Evolutionary conservation across 2,329 filamentous ascomycete species (phyloP).

Genomic region (Penicillium sp.): DNA sequence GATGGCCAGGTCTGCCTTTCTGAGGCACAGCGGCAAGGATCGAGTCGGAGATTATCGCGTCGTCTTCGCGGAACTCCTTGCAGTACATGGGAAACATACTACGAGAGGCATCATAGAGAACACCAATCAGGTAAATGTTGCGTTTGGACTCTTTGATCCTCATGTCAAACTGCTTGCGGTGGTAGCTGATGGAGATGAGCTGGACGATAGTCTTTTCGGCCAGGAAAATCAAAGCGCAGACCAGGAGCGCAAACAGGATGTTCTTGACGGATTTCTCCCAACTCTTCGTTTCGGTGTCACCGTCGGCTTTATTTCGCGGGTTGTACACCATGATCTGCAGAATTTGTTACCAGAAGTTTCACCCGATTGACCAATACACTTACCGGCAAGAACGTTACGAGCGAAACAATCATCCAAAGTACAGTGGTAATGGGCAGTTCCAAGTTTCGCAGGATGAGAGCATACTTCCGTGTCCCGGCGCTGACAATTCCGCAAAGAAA

Average conservation of each 20-base stretch:
- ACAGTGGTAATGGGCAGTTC: constrained; percentile 66
- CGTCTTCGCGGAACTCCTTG: constrained; percentile 86
- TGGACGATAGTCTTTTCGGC: constrained; percentile 66
- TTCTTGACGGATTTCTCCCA: constrained; percentile 64
- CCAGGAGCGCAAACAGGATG: constrained; percentile 62
- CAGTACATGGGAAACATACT: constrained; percentile 92
- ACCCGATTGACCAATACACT: not conserved
- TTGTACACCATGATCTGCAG: constrained; percentile 50
- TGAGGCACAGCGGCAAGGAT: constrained; percentile 65
- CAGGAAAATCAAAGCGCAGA: constrained; percentile 62
- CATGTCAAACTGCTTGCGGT: constrained; percentile 68
- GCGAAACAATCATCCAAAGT: constrained; percentile 63
- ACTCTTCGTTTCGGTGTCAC: constrained; percentile 39
- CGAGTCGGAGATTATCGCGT: constrained; percentile 87
- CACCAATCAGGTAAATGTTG: constrained; percentile 77
- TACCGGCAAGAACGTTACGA: constrained; percentile 64
- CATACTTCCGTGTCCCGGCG: constrained; percentile 68
- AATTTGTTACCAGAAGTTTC: not conserved
- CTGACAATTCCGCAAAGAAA: constrained; percentile 67
- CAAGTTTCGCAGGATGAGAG: constrained; percentile 60
- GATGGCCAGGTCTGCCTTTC: constrained; percentile 44
- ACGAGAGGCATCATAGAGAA: constrained; percentile 89
- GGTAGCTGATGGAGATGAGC: constrained; percentile 71
- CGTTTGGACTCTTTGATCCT: constrained; percentile 89
- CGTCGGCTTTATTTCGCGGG: constrained; percentile 37